Evolutionary conservation across 2,329 filamentous ascomycete species (phyloP), one percentile per base, ranked within the genome.

Genomic region (Cladosporium austrohemisphaericum): DNA sequence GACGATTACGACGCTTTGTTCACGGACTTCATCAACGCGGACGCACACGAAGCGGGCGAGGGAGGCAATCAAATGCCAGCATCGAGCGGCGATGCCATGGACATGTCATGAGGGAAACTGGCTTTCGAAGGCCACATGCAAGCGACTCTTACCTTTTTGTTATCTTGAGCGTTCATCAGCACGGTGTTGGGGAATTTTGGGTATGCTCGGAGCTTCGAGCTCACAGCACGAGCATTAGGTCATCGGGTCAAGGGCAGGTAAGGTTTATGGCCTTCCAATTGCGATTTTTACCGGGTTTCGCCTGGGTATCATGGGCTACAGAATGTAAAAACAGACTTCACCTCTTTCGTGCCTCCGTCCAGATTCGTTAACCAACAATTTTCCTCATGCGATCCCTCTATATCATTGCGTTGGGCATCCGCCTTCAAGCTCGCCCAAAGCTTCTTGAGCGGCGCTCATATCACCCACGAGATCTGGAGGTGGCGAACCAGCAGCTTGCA

Each of bases 401-500:
- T n/a, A 45, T 58, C 55, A 84, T 70, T 85, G 81, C 58, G 79
- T 80, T 9, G 79, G 77, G 67, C 83, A 86, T 31, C 81, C 79
- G 25, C 74, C 69, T 41, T 83, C 77, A 45, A 80, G 68, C 53
- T 77, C 77, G 29, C 71, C 70, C 6, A 78, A 66, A 25, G 75
- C 74, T 56, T 92, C 88, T 63, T 92, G 88, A 14, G 87, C 86
- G 41, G 86, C 86, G 49, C 84, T 83, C 80, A 95, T 86, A 65
- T 95, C 89, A 49, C 91, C 92, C 13, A 98, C 86, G 14, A 98
- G 74, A 67, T 97, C 93, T 29, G 88, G 78, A 1, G 93, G 93
- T 36, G 93, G 93, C 16, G 88, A 90, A 8, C 93, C 93, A 53
- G 86, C 86, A 44, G 85, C 85, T 91, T 98, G 93, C 93, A 98